phyloP scores from a whole-genome alignment of 2,329 filamentous ascomycete species.

The Mycogone perniciosa region DNA sequence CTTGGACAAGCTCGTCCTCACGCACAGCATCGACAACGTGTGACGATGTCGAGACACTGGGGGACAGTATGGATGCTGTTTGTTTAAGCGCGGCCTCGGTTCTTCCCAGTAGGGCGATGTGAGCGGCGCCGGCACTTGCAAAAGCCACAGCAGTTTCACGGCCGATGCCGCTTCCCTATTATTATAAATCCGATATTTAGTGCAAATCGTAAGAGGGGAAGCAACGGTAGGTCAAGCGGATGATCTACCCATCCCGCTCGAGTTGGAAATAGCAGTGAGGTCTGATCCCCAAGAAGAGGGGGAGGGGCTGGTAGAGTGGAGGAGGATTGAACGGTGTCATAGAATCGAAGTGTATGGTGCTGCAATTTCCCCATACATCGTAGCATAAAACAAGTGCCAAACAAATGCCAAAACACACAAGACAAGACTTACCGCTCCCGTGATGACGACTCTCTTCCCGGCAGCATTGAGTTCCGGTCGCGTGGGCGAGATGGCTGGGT shows the following conservation, averaged over 20 bases:
- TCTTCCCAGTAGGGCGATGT: conserved; percentile 4
- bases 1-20: conserved; percentile 5
- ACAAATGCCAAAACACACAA: too few relatives aligned
- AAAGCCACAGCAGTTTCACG: conserved; percentile 7
- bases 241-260: too few relatives aligned
- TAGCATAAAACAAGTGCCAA: too few relatives aligned
- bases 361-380: too few relatives aligned
- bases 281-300: too few relatives aligned
- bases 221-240: too few relatives aligned
- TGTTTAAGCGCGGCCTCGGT: conserved; percentile 1
- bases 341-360: too few relatives aligned
- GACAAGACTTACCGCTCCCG: conserved; percentile 1
- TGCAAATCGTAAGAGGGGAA: too few relatives aligned
- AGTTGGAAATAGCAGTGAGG: too few relatives aligned
- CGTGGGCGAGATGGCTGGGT: conserved; percentile 4
- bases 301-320: too few relatives aligned
- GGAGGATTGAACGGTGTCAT: too few relatives aligned
- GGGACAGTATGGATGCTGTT: conserved; percentile 2
- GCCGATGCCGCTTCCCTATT: conserved; percentile 5
- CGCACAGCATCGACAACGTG: conserved; percentile 5
- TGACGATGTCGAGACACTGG: background rate
- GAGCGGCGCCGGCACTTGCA: conserved; percentile 7
- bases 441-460: conserved; percentile 5
- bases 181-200: too few relatives aligned
- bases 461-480: conserved; percentile 4